Base-by-base conservation (phyloP, 1,284 basidiomycete genomes). In the Ustilago vetiveriae region DNA sequence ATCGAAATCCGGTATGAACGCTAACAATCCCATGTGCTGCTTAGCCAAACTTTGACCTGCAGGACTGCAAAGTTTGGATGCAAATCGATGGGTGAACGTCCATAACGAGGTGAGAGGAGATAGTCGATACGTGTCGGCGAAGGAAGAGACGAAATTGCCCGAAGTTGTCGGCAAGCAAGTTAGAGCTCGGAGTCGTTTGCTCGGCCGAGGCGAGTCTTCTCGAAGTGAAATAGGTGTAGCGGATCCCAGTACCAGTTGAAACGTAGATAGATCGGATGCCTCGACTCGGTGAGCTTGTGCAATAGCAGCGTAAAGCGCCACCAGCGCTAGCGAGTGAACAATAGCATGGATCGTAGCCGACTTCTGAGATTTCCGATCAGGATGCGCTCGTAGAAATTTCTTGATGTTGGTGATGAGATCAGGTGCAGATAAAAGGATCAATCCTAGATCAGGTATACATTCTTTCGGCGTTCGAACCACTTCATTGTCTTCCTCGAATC, bases 1-100 rank as follows among this genome's bases (percentile, higher is more conserved):
- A 23, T 58, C 62, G n/a, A 55, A 55, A n/a, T 67, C 64, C 2
- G 64, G 64, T 3, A 67, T 60, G 27, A 52, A 59, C 7, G 29
- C 52, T 0, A 59, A 37, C 39, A 59, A 10, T 0, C 64, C 64
- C 47, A 67, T 56, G 13, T 51, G 51, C 22, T 43, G 24, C 10
- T 53, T 43, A 0, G 56, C 64, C 21, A 30, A 14, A 2, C 6
- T 27, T 2, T 37, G n/a, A 0, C 42, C 52, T 11, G 26, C 9
- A 2, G 38, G 27, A 13, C 47, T 44, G 1, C 42, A 30, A 0
- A 60, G 30, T 1, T 32, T 9, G 16, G 26, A 2, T 0, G 52
- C 47, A 22, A 67, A 60, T 0, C 29, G 19, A 24, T 56, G 47
- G 29, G 57, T 47, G 5, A 35, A 19, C 0, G 6, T 13, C 64